A percentile compares a stretch with the other conserved stretches of the same genome.
These are phyloP conservation scores for Noccaea caerulescens DNA, from an alignment of 345 rosid genomes.

Conservation along the genomic window DNA sequence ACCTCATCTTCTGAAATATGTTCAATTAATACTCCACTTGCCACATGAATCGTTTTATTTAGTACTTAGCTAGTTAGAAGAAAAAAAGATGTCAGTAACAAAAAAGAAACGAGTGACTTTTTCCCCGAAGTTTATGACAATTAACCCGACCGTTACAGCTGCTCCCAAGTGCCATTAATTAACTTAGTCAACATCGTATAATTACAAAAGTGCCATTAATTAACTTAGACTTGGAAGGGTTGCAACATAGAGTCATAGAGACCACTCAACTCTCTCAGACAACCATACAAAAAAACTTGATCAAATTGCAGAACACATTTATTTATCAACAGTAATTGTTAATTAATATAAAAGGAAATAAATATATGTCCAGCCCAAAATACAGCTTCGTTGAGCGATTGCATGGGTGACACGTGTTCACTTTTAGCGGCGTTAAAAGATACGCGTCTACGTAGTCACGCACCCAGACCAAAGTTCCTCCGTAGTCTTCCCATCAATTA, in stretches of 20 bases:
- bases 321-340: conserved; percentile 31
- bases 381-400: conserved; percentile 37
- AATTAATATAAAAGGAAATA: conserved; percentile 4
- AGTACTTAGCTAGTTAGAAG: background rate
- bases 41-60: conserved; percentile 5
- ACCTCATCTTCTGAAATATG: background rate
- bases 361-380: conserved; percentile 19
- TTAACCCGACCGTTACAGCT: conserved; percentile 7
- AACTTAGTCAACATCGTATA: background rate
- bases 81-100: background rate
- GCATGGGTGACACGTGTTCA: conserved; percentile 45
- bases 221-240: background rate
- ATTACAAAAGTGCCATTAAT: background rate
- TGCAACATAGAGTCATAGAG: background rate
- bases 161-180: background rate
- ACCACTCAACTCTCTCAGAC: conserved; percentile 5
- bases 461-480: conserved; percentile 33
- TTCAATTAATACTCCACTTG: conserved; percentile 1
- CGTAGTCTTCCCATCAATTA: background rate
- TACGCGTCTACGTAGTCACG: conserved; percentile 44
- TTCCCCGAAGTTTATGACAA: background rate
- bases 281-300: background rate
- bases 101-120: background rate
- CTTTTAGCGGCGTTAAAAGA: conserved; percentile 27
- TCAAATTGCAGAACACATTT: conserved; percentile 24